Base-by-base conservation (phyloP, 2,329 filamentous ascomycete species). In the Colletotrichum chlorophyti region DNA sequence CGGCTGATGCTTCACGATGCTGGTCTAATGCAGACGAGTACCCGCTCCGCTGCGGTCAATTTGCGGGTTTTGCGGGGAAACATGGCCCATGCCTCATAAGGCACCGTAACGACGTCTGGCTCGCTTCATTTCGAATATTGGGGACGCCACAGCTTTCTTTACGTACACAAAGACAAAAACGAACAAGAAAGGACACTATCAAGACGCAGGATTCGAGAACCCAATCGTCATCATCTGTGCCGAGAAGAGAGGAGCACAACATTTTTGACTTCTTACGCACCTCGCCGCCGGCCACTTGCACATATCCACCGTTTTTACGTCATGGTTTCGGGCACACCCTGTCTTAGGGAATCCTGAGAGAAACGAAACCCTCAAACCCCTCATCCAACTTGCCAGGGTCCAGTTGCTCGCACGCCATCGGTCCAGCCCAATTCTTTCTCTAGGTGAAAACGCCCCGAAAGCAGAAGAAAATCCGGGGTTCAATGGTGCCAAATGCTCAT, bases 61-160 rank as follows among this genome's bases (percentile, higher is more conserved):
- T 23, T 58, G 54, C 41, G 51, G 43, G 43, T 55, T 54, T 59
- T 59, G 57, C 57, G 51, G 57, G 57, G 57, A 60, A 60, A 43
- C 26, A n/a, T 49, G 55, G 26, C 11, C 51, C 51, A 48, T 54
- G 42, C 49, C 51, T 49, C n/a, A 32, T 34, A 59, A 38, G 55
- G 55, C 51, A 55, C 43, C 35, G 32, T 46, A 40, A 29, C 29
- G n/a, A 17, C 29, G 24, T 26, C 42, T n/a, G 31, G 31, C 37
- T 40, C 14, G 14, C 23, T 15, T n/a, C n/a, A n/a, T n/a, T n/a
- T n/a, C n/a, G n/a, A n/a, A n/a, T n/a, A n/a, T n/a, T n/a, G n/a
- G n/a, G n/a, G n/a, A n/a, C n/a, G n/a, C n/a, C n/a, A n/a, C n/a
- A n/a, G n/a, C n/a, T n/a, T n/a, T n/a, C n/a, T n/a, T n/a, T n/a